A percentile compares a stretch with the other conserved stretches of the same genome.
Conservation (phyloP, 768 basidiomycete species). For the Auricularia sp. region DNA sequence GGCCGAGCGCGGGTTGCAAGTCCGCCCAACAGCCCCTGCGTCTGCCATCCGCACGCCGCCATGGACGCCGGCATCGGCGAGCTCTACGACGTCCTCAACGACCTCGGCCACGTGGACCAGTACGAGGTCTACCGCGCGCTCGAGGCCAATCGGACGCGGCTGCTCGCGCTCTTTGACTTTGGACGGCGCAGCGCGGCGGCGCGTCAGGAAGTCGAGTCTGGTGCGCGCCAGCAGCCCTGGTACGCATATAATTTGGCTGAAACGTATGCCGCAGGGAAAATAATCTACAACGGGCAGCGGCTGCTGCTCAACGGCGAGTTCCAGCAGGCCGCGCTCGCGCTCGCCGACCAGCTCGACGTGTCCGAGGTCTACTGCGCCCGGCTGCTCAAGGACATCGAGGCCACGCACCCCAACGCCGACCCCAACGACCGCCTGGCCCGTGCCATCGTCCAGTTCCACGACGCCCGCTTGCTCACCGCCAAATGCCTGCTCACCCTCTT, state of each 20-base stretch:
- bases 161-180: constrained; percentile 56
- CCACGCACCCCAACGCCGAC: constrained; percentile 52
- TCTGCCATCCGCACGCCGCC: neutral
- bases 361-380: constrained; percentile 74
- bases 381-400: constrained; percentile 54
- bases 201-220: constrained; percentile 60
- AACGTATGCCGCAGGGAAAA: constrained; percentile 43
- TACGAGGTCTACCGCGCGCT: constrained; percentile 17
- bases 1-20: neutral
- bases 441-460: constrained; percentile 58
- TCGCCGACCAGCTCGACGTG: constrained; percentile 69
- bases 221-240: constrained; percentile 23
- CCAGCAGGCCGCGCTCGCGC: constrained; percentile 62
- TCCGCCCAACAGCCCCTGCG: neutral
- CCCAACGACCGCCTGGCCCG: constrained; percentile 51
- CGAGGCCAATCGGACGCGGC: constrained; percentile 27
- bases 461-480: constrained; percentile 55
- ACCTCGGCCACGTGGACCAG: constrained; percentile 3
- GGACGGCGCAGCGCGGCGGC: constrained; percentile 53
- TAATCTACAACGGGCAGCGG: constrained; percentile 50
- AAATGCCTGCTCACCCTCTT: constrained; percentile 63
- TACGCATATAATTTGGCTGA: neutral
- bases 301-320: constrained; percentile 72
- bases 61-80: constrained; percentile 2
- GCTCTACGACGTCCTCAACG: constrained; percentile 2